Conservation (phyloP, 306 rosid genomes). For the Malus fusca region DNA sequence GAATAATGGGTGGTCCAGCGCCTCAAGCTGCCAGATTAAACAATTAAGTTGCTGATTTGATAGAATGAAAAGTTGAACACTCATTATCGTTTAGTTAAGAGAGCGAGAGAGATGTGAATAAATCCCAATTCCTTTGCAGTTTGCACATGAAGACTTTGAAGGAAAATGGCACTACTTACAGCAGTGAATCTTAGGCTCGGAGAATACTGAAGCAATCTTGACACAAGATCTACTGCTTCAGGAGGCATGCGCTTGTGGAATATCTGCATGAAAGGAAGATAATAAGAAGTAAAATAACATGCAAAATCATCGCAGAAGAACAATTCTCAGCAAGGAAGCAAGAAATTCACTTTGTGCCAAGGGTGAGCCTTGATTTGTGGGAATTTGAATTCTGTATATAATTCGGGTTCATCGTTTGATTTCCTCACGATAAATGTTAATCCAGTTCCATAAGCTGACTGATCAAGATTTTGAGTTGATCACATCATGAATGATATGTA, state of each 20-base stretch:
- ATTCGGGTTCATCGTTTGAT: constrained; percentile 73
- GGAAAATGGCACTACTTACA: constrained; percentile 29
- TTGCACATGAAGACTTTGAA: no score
- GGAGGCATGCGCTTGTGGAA: constrained; percentile 47
- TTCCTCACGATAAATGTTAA: constrained; percentile 36
- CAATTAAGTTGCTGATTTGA: not conserved
- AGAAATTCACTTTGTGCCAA: constrained; percentile 47
- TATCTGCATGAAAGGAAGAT: constrained; percentile 26
- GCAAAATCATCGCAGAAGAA: not conserved
- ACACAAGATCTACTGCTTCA: not conserved
- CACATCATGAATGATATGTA: not conserved
- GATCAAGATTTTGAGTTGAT: not conserved
- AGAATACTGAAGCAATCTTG: no score
- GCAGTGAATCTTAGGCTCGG: constrained; percentile 32
- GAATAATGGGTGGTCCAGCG: constrained; percentile 47
- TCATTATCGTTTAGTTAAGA: not conserved
- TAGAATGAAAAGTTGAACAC: not conserved
- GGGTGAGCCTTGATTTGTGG: constrained; percentile 58
- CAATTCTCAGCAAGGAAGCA: not conserved
- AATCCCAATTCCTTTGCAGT: not conserved
- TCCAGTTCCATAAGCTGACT: not conserved
- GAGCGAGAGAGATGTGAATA: not conserved
- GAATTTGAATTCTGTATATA: constrained; percentile 60
- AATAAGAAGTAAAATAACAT: not conserved
- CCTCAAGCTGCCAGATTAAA: constrained; percentile 38